Evolutionary conservation across 2,329 filamentous ascomycete genomes (phyloP), one percentile per base, ranked within the genome.

Genomic region (Penicillium sp.): DNA sequence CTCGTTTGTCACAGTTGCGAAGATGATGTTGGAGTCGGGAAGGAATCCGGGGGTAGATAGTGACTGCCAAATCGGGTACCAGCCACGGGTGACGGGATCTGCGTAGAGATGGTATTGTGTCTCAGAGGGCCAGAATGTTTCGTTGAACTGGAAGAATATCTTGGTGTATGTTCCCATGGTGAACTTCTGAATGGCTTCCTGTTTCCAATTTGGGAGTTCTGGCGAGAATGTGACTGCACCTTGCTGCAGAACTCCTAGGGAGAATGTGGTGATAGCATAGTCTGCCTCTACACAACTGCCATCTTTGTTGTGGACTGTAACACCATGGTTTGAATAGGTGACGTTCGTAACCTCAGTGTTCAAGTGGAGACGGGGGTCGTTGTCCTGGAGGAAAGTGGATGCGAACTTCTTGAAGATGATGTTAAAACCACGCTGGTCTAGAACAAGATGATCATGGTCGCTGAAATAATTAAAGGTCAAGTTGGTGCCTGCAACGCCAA

Each of bases 81-180:
- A 80, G 16, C 81, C 80, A 8, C 80, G 76, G 4, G 66, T 70
- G 4, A 68, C 67, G 0, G 79, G 78, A 36, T 76, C 73, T 0
- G 81, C 79, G 58, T 82, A 83, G n/a, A 83, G 72, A 58, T 80
- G 76, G 61, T 77, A 84, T 51, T 84, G 78, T 0, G 77, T 80
- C 38, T 78, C 71, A 0, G 71, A 64, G 61, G 80, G 78, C 87
- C 86, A 89, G 70, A 89, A 90, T 0, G 83, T 81, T 51, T 84
- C 75, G 56, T 84, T 74, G 70, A 89, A 89, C 58, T 88, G 86
- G 56, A 87, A 73, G 71, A 89, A 89, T 57, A 89, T 82, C 67
- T 90, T 90, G 47, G 85, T 89, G 71, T 89, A 90, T 0, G 85
- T 88, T 7, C 83, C 86, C 82, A 89, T 88, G 57, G 78, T 75